phyloP scores from a whole-genome alignment of 345 rosid species.

The Eucalyptus sideroxylon region DNA sequence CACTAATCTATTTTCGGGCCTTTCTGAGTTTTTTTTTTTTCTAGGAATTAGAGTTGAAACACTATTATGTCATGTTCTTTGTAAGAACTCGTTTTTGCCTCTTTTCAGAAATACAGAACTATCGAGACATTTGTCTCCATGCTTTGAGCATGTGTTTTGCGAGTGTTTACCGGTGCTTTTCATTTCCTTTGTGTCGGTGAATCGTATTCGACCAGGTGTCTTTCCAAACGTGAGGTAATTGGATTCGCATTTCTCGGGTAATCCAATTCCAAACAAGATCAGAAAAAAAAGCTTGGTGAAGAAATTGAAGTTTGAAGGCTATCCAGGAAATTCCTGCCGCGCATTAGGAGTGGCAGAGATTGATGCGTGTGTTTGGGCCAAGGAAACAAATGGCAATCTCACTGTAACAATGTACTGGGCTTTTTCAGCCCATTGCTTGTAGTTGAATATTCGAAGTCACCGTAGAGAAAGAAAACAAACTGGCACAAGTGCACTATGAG shows the following conservation, averaged over 20 bases:
- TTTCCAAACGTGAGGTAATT: not conserved
- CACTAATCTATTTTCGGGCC: not conserved
- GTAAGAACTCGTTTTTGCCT: not conserved
- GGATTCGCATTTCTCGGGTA: not conserved
- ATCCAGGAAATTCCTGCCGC: not conserved
- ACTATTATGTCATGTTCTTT: too few relatives aligned
- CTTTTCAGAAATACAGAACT: not conserved
- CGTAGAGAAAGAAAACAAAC: not conserved
- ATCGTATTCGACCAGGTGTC: not conserved
- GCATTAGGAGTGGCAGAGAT: not conserved
- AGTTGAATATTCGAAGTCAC: not conserved
- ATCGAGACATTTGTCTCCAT: not conserved
- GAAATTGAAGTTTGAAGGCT: not conserved
- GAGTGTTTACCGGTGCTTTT: not conserved
- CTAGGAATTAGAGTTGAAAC: not conserved
- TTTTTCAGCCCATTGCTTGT: not conserved
- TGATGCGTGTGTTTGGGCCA: not conserved
- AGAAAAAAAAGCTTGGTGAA: not conserved
- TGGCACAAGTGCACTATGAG: too few relatives aligned
- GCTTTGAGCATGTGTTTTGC: not conserved
- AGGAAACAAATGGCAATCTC: not conserved
- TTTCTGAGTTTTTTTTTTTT: not conserved
- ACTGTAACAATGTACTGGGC: not conserved
- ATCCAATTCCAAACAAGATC: not conserved
- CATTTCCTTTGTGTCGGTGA: not conserved